Conservation (phyloP, 2,329 filamentous ascomycete genomes). For the Phyllosticta citribraziliensis region DNA sequence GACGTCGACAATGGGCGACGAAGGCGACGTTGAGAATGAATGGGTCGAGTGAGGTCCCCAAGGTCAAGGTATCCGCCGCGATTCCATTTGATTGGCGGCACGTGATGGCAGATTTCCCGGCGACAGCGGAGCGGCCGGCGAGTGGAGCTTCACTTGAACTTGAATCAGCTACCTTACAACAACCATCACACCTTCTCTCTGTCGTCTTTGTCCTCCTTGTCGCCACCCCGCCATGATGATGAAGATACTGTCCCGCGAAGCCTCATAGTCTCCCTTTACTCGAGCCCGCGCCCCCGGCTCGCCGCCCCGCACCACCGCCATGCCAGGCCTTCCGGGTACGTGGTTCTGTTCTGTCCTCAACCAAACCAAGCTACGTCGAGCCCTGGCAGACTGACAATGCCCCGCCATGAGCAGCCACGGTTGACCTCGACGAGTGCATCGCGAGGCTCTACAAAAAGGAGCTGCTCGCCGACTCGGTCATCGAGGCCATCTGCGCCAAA, state of each 20-base stretch:
- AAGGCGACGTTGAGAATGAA: background rate
- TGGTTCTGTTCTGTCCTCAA: too few relatives aligned
- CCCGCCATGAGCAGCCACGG: constrained; percentile 55
- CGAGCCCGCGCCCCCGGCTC: constrained; percentile 22
- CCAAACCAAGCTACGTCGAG: background rate
- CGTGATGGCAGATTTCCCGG: background rate
- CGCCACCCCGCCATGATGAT: constrained; percentile 2
- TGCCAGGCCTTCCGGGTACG: constrained; percentile 43
- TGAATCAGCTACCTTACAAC: background rate
- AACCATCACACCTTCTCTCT: background rate
- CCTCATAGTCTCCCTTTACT: constrained; percentile 19
- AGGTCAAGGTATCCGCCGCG: too few relatives aligned
- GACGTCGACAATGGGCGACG: background rate
- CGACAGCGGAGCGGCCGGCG: background rate
- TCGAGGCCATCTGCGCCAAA: constrained; percentile 98
- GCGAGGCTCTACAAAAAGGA: constrained; percentile 94
- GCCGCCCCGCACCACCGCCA: constrained; percentile 19
- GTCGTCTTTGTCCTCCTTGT: background rate
- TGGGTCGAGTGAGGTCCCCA: too few relatives aligned
- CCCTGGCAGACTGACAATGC: background rate
- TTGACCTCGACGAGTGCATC: constrained; percentile 98
- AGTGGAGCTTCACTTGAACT: too few relatives aligned
- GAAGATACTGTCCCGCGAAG: background rate
- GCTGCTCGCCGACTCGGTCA: constrained; percentile 90
- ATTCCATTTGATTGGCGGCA: background rate